A percentile compares a stretch with the other conserved stretches of the same genome.
phyloP scores from a whole-genome alignment of 768 basidiomycete genomes.

The Tulasnella sp. region DNA sequence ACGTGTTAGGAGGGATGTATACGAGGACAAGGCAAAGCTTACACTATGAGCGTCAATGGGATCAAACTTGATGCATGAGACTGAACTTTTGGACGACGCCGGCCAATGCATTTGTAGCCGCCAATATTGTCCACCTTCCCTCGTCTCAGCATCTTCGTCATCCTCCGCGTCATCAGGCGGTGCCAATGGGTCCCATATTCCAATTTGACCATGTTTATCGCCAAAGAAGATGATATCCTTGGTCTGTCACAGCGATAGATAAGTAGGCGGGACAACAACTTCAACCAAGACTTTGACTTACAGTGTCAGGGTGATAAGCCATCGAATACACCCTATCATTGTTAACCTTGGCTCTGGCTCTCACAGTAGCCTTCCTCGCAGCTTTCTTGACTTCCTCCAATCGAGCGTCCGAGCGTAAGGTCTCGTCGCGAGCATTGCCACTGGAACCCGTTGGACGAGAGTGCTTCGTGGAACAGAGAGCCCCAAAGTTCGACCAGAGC shows the following conservation, averaged over 20 bases:
- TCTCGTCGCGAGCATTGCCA: constrained; percentile 27
- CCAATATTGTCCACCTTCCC: constrained; percentile 66
- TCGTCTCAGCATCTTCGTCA: constrained; percentile 24
- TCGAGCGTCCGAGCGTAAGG: constrained; percentile 28
- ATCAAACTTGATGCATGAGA: constrained; percentile 66
- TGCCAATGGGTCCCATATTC: constrained; percentile 78
- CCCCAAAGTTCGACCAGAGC: constrained; percentile 37
- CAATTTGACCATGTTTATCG: constrained; percentile 73
- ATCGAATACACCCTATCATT: constrained; percentile 62
- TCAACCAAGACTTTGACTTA: constrained; percentile 1
- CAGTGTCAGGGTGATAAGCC: constrained; percentile 63
- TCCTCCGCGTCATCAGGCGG: constrained; percentile 41
- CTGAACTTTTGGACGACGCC: constrained; percentile 61
- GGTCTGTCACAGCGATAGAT: constrained; percentile 23
- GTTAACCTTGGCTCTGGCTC: constrained; percentile 71
- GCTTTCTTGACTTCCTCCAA: constrained; percentile 41
- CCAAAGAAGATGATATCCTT: constrained; percentile 84
- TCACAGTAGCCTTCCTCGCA: constrained; percentile 46
- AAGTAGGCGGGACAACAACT: not conserved
- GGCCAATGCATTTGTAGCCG: constrained; percentile 77
- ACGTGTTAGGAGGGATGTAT: not conserved
- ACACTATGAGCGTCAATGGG: constrained; percentile 65
- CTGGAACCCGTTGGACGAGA: constrained; percentile 30
- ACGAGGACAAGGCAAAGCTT: constrained; percentile 19
- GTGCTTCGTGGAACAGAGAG: constrained; percentile 28